Conservation (phyloP, 2,329 filamentous ascomycete genomes). For the Dactylellina sp. region DNA sequence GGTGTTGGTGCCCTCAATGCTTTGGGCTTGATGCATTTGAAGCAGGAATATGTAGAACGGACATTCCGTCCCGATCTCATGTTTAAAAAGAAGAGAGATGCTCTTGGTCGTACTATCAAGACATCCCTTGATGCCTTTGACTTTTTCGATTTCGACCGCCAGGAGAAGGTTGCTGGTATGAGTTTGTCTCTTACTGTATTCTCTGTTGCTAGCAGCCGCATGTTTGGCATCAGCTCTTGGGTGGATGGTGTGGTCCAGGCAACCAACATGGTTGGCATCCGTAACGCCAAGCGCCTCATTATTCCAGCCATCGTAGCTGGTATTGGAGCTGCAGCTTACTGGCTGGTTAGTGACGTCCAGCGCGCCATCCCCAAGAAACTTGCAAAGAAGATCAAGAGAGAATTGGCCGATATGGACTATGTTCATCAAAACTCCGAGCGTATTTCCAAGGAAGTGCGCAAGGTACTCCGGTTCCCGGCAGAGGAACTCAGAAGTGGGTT, state of each 20-base stretch:
- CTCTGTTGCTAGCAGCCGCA: slow-evolving; percentile 82
- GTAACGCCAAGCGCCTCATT: slow-evolving; percentile 82
- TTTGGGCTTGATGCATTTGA: slow-evolving; percentile 86
- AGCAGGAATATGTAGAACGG: slow-evolving; percentile 85
- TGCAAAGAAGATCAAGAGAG: slow-evolving; percentile 82
- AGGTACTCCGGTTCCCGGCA: slow-evolving; percentile 86
- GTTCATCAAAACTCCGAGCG: slow-evolving; percentile 87
- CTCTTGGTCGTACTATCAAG: slow-evolving; percentile 84
- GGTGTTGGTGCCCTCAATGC: slow-evolving; percentile 90
- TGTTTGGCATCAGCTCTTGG: slow-evolving; percentile 88
- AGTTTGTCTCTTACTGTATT: slow-evolving; percentile 94
- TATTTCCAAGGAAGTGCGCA: slow-evolving; percentile 86
- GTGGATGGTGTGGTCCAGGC: slow-evolving; percentile 86
- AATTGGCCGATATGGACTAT: slow-evolving; percentile 87
- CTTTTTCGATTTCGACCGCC: slow-evolving; percentile 92
- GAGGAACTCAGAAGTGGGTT: slow-evolving; percentile 86
- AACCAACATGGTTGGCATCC: slow-evolving; percentile 81
- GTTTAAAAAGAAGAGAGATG: slow-evolving; percentile 87
- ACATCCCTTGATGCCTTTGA: slow-evolving; percentile 89
- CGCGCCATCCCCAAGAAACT: slow-evolving; percentile 87
- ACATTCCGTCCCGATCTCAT: slow-evolving; percentile 92
- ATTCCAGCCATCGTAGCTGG: slow-evolving; percentile 83
- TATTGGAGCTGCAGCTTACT: slow-evolving; percentile 79
- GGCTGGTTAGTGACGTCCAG: slow-evolving; percentile 83
- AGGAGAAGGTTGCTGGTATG: slow-evolving; percentile 94